Base-by-base conservation (phyloP, 208 protist species). In the Crithidia sp. region DNA sequence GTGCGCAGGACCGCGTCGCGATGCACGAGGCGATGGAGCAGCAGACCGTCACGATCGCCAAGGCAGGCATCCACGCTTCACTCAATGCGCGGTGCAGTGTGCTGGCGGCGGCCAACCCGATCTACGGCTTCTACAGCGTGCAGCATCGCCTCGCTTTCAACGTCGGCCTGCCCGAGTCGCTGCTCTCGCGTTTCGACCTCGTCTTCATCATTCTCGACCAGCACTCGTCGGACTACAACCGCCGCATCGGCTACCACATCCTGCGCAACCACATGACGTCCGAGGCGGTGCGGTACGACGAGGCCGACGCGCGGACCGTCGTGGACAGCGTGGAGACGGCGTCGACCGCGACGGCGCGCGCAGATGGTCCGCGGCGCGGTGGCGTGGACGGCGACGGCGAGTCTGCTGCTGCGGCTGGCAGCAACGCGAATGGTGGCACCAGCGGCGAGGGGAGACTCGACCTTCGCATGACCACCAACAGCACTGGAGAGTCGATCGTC, bases 1-100 rank as follows among this genome's bases (percentile, higher is more conserved):
- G 77, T 50, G 86, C 97, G 47, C 83, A 94, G 37, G 99, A 99
- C 84, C 86, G 93, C 39, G 93, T 97, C n/a, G 95, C 97, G 5
- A 99, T 99, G 90, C 97, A 99, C 84, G 97, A 99, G 88, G 99
- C 99, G 19, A 99, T 99, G 98, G 99, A 99, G 85, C 99, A 99
- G 85, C 99, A 99, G 83, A 99, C 99, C 0, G 98, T 99, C 2
- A 99, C 99, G 3, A 99, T 99, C 66, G 90, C 96, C 28, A 99
- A 99, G 91, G 99, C 99, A 5, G 99, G 99, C 66, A 99, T 99
- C 62, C 99, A 99, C 80, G 95, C 99, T 7, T 97, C 97, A 13
- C 87, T 99, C 7, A 99, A 99, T 82, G 99, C 99, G 5, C 88
- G 99, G 60, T 99, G 99, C 89, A 91, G 86, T 53, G 99, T 99